Evolutionary conservation across 1,284 basidiomycete genomes (phyloP).

Genomic region (Testicularia cyperi): DNA sequence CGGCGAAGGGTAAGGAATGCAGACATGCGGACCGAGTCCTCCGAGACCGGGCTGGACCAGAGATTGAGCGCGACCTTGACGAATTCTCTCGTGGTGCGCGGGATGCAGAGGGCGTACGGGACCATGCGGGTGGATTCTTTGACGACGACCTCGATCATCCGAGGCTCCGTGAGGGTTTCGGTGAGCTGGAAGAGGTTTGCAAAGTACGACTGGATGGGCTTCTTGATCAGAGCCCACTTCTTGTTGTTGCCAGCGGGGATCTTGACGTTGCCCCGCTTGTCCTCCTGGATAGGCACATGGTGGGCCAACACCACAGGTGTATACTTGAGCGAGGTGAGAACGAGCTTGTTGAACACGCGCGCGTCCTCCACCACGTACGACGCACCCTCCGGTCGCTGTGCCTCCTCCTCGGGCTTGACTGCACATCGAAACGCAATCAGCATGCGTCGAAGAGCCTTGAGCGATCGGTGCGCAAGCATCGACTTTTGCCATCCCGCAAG

Average conservation of each 20-base stretch:
- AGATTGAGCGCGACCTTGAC: conserved; percentile 52
- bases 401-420: conserved; percentile 48
- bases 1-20: conserved; percentile 83
- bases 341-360: conserved; percentile 77
- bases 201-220: conserved; percentile 73
- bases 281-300: conserved; percentile 80
- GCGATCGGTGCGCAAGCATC: conserved; percentile 82
- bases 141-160: conserved; percentile 66
- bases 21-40: conserved; percentile 81
- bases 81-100: conserved; percentile 49
- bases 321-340: conserved; percentile 83
- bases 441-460: conserved; percentile 80
- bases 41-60: conserved; percentile 69
- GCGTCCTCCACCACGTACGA: conserved; percentile 51
- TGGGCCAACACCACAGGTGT: conserved; percentile 85
- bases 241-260: conserved; percentile 63
- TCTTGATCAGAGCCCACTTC: conserved; percentile 71
- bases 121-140: conserved; percentile 57
- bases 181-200: conserved; percentile 51
- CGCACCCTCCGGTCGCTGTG: conserved; percentile 26
- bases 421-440: conserved; percentile 63
- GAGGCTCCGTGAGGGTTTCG: conserved; percentile 47
- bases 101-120: conserved; percentile 50
- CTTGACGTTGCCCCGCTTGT: conserved; percentile 55
- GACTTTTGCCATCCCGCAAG: conserved; percentile 84